phyloP scores from a whole-genome alignment of 1,284 basidiomycete genomes.

The Cryptococcus sp. region DNA sequence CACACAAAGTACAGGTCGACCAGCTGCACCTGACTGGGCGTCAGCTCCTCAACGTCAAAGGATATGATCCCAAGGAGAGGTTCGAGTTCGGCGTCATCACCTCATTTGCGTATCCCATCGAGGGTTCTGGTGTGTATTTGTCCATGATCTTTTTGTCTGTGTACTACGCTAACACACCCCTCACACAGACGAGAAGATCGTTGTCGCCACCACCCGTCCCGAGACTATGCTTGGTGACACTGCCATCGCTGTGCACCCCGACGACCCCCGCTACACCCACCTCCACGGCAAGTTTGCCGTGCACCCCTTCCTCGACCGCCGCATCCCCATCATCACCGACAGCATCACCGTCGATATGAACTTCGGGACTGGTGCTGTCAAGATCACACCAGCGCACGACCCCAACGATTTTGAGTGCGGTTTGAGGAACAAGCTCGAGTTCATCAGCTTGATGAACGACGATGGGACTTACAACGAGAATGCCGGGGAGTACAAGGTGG shows the following conservation, averaged over 20 bases:
- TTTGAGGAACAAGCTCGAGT: slow-evolving; percentile 79
- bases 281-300: slow-evolving; percentile 88
- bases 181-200: slow-evolving; percentile 74
- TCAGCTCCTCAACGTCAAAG: slow-evolving; percentile 85
- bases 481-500: slow-evolving; percentile 74
- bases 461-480: slow-evolving; percentile 95
- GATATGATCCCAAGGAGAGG: slow-evolving; percentile 88
- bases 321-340: slow-evolving; percentile 86
- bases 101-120: slow-evolving; percentile 89
- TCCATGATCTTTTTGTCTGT: background rate
- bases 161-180: background rate
- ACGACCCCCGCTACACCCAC: slow-evolving; percentile 91
- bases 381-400: slow-evolving; percentile 99
- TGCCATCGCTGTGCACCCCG: slow-evolving; percentile 92
- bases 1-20: slow-evolving; percentile 63
- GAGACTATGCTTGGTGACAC: slow-evolving; percentile 99
- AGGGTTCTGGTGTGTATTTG: slow-evolving; percentile 63
- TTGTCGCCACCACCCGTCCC: slow-evolving; percentile 95
- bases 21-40: slow-evolving; percentile 87
- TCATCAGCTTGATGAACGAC: slow-evolving; percentile 95
- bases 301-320: slow-evolving; percentile 87
- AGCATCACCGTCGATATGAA: slow-evolving; percentile 84
- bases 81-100: slow-evolving; percentile 98
- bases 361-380: slow-evolving; percentile 98
- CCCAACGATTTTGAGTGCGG: slow-evolving; percentile 97